These are phyloP conservation scores for Penicillium sp. DNA, from an alignment of 2,329 filamentous ascomycete species.

Conservation along the genomic window DNA sequence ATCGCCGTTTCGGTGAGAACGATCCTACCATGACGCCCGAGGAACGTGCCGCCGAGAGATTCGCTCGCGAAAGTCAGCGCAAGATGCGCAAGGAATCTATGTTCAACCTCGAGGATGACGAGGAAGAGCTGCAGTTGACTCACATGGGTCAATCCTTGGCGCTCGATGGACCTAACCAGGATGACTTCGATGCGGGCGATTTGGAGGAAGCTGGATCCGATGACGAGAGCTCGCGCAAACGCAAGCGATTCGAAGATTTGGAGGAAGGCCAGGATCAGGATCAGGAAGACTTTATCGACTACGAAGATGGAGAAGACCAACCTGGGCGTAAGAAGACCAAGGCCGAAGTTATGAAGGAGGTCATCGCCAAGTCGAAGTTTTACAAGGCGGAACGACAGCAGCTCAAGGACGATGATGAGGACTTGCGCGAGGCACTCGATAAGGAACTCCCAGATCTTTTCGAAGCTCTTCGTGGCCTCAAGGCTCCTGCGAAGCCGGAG, in stretches of 20 bases:
- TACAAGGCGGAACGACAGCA: slow-evolving; percentile 94
- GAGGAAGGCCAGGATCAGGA: slow-evolving; percentile 35
- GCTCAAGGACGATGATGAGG: slow-evolving; percentile 89
- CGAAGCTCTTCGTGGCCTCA: slow-evolving; percentile 64
- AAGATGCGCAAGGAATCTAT: slow-evolving; percentile 74
- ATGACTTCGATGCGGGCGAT: slow-evolving; percentile 81
- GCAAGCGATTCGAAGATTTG: slow-evolving; percentile 49
- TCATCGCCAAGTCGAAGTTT: slow-evolving; percentile 95
- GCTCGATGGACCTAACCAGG: slow-evolving; percentile 59
- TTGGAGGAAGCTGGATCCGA: slow-evolving; percentile 54
- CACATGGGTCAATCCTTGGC: slow-evolving; percentile 77
- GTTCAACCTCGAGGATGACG: slow-evolving; percentile 89
- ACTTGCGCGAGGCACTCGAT: slow-evolving; percentile 80
- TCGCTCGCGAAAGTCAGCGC: slow-evolving; percentile 81
- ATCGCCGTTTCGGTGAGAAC: slow-evolving; percentile 93
- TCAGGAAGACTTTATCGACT: slow-evolving; percentile 40
- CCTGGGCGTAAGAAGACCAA: slow-evolving; percentile 91
- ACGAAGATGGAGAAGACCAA: slow-evolving; percentile 56
- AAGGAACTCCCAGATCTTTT: slow-evolving; percentile 78
- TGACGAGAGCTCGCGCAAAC: slow-evolving; percentile 58
- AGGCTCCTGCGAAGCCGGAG: slow-evolving; percentile 54
- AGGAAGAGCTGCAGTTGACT: slow-evolving; percentile 71
- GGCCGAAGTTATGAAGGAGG: slow-evolving; percentile 95
- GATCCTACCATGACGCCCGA: slow-evolving; percentile 92
- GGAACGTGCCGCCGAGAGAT: slow-evolving; percentile 87